Percentiles rank a stretch among this genome's conserved stretches.
Evolutionary conservation across 2,329 filamentous ascomycete species (phyloP).

Genomic region (Sarocladium oryzae): DNA sequence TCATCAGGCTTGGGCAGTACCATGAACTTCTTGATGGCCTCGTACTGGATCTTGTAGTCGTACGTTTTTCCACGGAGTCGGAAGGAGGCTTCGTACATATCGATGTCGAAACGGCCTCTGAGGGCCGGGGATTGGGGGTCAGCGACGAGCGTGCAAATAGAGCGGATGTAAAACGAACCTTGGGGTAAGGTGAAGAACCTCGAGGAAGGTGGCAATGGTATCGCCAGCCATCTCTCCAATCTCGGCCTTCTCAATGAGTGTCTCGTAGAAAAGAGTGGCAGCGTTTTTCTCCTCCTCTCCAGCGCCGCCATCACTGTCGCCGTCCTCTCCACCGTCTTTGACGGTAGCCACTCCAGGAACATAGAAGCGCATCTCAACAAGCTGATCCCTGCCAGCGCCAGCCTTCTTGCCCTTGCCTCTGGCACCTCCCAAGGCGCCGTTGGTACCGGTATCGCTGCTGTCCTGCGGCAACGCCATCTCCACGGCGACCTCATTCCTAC

Average conservation of each 20-base stretch:
- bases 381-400: conserved; percentile 80
- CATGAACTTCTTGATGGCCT: conserved; percentile 98
- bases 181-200: conserved; percentile 93
- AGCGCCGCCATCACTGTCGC: conserved; percentile 47
- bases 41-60: conserved; percentile 99
- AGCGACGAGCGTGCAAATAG: neutral
- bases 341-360: conserved; percentile 85
- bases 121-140: conserved; percentile 18
- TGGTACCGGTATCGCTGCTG: conserved; percentile 64
- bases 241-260: conserved; percentile 95
- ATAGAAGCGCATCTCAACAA: conserved; percentile 98
- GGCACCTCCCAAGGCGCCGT: conserved; percentile 67
- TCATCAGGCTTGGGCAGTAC: conserved; percentile 98
- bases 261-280: conserved; percentile 96
- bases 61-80: conserved; percentile 97
- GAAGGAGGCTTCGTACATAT: conserved; percentile 98
- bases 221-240: conserved; percentile 99
- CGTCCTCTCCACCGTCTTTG: conserved; percentile 67
- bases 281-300: conserved; percentile 86
- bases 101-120: conserved; percentile 98
- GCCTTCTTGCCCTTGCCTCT: conserved; percentile 79
- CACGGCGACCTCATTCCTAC: conserved; percentile 94
- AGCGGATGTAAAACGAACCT: conserved; percentile 47
- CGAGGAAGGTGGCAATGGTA: conserved; percentile 94
- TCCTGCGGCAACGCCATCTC: conserved; percentile 79